Conservation (phyloP, 805 yeast genomes). For the Starmerella potacharoeniae region DNA sequence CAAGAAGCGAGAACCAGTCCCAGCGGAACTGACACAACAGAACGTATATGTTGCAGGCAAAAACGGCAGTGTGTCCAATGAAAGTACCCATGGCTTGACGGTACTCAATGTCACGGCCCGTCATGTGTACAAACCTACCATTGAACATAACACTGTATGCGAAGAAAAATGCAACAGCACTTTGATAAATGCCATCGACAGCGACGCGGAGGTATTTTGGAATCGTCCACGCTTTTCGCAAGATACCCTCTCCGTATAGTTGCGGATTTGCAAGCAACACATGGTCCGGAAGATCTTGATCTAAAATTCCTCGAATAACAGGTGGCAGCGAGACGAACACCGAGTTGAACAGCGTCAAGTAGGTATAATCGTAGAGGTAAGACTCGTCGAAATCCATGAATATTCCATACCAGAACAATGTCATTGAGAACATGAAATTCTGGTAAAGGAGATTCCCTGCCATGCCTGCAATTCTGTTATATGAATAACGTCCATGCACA, state of each 20-base stretch:
- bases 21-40: conserved; percentile 59
- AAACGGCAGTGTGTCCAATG: conserved; percentile 48
- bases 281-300: conserved; percentile 61
- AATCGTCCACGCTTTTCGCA: conserved; percentile 52
- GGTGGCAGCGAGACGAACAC: conserved; percentile 75
- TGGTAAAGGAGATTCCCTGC: conserved; percentile 69
- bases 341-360: conserved; percentile 64
- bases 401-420: conserved; percentile 68
- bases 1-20: conserved; percentile 57
- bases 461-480: conserved; percentile 63
- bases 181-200: conserved; percentile 62
- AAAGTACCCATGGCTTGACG: conserved; percentile 62
- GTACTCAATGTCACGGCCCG: conserved; percentile 50
- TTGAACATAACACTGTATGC: conserved; percentile 46
- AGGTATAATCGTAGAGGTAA: conserved; percentile 66
- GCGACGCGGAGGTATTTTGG: conserved; percentile 49
- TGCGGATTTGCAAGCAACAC: conserved; percentile 60
- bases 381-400: conserved; percentile 63
- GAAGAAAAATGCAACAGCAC: conserved; percentile 56
- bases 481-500: conserved; percentile 81
- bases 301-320: conserved; percentile 57
- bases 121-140: conserved; percentile 33
- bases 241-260: conserved; percentile 55
- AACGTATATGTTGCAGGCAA: conserved; percentile 56
- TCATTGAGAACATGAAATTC: conserved; percentile 60